These are phyloP conservation scores for Paramecium sonneborni DNA, from an alignment of 73 alveolate genomes.

Conservation along the genomic window DNA sequence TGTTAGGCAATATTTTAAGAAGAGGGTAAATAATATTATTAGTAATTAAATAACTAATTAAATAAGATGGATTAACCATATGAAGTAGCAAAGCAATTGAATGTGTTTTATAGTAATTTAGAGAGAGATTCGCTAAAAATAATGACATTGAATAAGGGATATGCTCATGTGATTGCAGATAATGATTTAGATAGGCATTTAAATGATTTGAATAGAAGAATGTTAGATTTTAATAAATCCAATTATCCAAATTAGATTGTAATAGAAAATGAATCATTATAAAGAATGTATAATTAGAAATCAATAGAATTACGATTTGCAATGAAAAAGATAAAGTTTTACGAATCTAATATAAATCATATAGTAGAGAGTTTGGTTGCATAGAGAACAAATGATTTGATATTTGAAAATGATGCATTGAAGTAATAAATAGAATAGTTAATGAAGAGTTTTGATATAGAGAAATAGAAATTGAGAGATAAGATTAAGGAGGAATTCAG, in stretches of 20 bases:
- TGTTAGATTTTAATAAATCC: not conserved
- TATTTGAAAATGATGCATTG: slow-evolving; percentile 46
- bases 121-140: slow-evolving; percentile 36
- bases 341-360: slow-evolving; percentile 14
- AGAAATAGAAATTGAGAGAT: slow-evolving; percentile 15
- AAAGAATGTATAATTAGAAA: slow-evolving; percentile 23
- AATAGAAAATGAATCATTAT: not conserved
- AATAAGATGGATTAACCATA: not conserved
- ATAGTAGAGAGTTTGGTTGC: slow-evolving; percentile 56
- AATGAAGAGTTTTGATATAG: not conserved
- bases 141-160: slow-evolving; percentile 29
- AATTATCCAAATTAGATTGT: not conserved
- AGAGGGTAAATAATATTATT: not conserved
- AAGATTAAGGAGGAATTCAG: not conserved
- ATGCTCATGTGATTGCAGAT: slow-evolving; percentile 44
- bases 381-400: slow-evolving; percentile 27
- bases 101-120: slow-evolving; percentile 6
- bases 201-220: not conserved
- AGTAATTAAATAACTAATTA: not conserved
- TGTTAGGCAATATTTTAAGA: not conserved
- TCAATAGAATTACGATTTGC: slow-evolving; percentile 15
- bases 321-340: slow-evolving; percentile 8
- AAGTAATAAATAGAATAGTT: not conserved
- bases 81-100: not conserved
- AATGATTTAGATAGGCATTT: slow-evolving; percentile 26